These are phyloP conservation scores for Ophiostoma angusticollis DNA, from an alignment of 2,329 filamentous ascomycete species.

Conservation along the genomic window DNA sequence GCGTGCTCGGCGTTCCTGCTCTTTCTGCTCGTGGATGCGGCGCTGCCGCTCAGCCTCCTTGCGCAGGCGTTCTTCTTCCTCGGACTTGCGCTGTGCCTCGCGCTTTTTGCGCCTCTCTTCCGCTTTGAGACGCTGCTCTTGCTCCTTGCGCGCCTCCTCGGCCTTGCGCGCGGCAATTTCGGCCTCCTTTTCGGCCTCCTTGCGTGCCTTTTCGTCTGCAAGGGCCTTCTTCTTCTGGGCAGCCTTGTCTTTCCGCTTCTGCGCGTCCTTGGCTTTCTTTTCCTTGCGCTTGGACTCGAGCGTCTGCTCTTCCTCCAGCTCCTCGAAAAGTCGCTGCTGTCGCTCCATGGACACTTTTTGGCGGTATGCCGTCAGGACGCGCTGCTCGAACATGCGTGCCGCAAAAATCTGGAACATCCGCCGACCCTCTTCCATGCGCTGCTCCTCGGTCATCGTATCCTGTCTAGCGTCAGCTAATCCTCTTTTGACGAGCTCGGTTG, in stretches of 20 bases:
- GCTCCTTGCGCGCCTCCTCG: slow-evolving; percentile 63
- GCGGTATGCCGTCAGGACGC: slow-evolving; percentile 91
- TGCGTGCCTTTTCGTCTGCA: slow-evolving; percentile 81
- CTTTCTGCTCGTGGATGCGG: slow-evolving; percentile 69
- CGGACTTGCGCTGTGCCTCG: slow-evolving; percentile 78
- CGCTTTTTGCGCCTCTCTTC: slow-evolving; percentile 89
- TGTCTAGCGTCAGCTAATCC: slow-evolving; percentile 33
- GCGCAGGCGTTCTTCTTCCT: slow-evolving; percentile 72
- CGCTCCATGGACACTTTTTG: slow-evolving; percentile 93
- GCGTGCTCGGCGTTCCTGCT: slow-evolving; percentile 70
- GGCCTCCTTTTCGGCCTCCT: slow-evolving; percentile 78
- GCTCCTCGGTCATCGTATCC: slow-evolving; percentile 95
- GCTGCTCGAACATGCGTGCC: slow-evolving; percentile 96
- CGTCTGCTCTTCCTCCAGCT: slow-evolving; percentile 73
- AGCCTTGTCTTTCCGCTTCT: slow-evolving; percentile 91
- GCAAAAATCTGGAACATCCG: slow-evolving; percentile 99
- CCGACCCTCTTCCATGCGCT: slow-evolving; percentile 96
- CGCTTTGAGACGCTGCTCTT: slow-evolving; percentile 67
- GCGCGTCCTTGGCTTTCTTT: slow-evolving; percentile 86
- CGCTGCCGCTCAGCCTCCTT: slow-evolving; percentile 79
- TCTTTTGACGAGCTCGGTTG: too few species aligned
- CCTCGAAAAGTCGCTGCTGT: slow-evolving; percentile 79
- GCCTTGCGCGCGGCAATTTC: slow-evolving; percentile 68
- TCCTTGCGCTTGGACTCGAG: slow-evolving; percentile 69
- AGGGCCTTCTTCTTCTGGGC: slow-evolving; percentile 75